Percentiles rank a stretch among this genome's conserved stretches.
Evolutionary conservation across 2,329 filamentous ascomycete species (phyloP).

Genomic region (Gnomoniopsis smithogilvyi): DNA sequence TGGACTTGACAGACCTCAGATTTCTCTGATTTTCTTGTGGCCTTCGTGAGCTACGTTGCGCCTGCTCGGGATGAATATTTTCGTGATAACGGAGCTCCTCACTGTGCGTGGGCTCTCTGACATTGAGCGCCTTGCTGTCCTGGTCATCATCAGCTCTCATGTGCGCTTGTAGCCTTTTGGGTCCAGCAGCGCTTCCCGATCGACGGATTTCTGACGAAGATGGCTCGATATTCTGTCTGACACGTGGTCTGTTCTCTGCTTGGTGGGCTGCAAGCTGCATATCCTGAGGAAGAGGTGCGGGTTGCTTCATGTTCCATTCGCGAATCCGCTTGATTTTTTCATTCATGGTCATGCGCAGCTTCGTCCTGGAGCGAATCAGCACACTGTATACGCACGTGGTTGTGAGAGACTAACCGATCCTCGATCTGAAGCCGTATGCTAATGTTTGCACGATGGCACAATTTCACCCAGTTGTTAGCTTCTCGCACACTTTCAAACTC

Average conservation of each 20-base stretch:
- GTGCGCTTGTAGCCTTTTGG: conserved; percentile 1
- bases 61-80: neutral
- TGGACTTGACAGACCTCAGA: conserved; percentile 3
- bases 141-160: conserved; percentile 1
- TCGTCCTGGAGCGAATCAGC: conserved; percentile 1
- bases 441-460: neutral
- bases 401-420: conserved; percentile 1
- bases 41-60: neutral
- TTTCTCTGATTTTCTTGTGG: conserved; percentile 18
- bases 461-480: neutral
- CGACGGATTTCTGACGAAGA: neutral
- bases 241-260: neutral
- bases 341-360: neutral
- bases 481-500: conserved; percentile 12
- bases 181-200: neutral
- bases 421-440: neutral
- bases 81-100: neutral
- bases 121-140: neutral
- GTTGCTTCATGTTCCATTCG: neutral
- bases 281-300: neutral
- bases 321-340: neutral
- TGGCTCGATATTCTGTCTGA: neutral
- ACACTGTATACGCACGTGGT: too few relatives aligned
- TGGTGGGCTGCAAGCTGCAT: neutral
- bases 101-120: neutral